A percentile compares a stretch with the other conserved stretches of the same genome.
Conservation (phyloP, 116 monocot species). For the Posidonia oceanica region DNA sequence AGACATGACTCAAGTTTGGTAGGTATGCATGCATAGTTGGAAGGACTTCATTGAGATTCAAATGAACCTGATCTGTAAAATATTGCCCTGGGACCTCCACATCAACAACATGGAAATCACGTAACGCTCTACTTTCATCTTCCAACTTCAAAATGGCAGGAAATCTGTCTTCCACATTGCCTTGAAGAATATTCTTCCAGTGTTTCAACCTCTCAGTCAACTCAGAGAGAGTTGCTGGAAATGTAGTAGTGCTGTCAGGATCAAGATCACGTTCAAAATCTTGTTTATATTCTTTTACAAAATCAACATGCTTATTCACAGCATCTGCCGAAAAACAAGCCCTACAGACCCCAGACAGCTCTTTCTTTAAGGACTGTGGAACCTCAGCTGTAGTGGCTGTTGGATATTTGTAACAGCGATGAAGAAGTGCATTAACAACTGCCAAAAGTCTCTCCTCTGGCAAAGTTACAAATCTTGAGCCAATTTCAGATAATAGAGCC, state of each 20-base stretch:
- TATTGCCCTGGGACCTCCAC: constrained; percentile 98
- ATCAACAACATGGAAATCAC: constrained; percentile 97
- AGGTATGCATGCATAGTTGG: too few relatives aligned
- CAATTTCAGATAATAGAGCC: constrained; percentile 92
- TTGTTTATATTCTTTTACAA: constrained; percentile 96
- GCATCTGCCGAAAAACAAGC: constrained; percentile 97
- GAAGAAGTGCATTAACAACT: constrained; percentile 94
- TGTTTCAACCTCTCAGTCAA: constrained; percentile 85
- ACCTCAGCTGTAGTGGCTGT: constrained; percentile 97
- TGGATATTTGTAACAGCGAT: constrained; percentile 99
- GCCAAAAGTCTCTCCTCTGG: constrained; percentile 99
- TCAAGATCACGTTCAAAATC: constrained; percentile 97
- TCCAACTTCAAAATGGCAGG: constrained; percentile 92
- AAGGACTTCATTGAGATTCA: not conserved
- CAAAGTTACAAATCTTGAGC: constrained; percentile 96
- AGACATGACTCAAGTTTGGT: too few relatives aligned
- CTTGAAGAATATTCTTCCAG: constrained; percentile 99
- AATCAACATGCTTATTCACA: constrained; percentile 97
- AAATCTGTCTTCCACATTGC: constrained; percentile 96
- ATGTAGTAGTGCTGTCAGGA: constrained; percentile 86
- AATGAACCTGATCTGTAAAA: constrained; percentile 87
- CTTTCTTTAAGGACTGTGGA: constrained; percentile 92
- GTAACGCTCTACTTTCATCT: constrained; percentile 89
- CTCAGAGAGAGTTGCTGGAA: constrained; percentile 79
- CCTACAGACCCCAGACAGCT: constrained; percentile 92